Conservation (phyloP, 495 filamentous ascomycete genomes). For the Podospora pseudoanserina region DNA sequence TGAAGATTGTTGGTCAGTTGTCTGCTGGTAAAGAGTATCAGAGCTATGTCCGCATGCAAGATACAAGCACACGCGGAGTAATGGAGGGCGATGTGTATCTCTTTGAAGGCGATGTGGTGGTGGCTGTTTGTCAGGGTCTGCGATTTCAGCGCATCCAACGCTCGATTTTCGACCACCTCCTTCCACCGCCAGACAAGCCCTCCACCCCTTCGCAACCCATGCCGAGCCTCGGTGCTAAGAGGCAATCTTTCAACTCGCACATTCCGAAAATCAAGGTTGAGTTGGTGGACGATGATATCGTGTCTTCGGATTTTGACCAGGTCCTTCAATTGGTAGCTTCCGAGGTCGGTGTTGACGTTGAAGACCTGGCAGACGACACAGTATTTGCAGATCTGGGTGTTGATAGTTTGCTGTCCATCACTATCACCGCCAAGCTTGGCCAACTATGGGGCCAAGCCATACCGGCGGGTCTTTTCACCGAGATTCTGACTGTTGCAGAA, state of each 20-base stretch:
- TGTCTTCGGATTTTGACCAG: neutral
- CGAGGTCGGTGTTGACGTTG: slow-evolving; percentile 34
- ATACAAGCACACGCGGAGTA: slow-evolving; percentile 33
- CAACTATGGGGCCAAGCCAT: slow-evolving; percentile 43
- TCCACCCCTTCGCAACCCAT: no score
- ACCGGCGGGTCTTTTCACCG: slow-evolving; percentile 36
- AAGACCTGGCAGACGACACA: slow-evolving; percentile 22
- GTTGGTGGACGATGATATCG: neutral
- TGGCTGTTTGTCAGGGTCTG: slow-evolving; percentile 36
- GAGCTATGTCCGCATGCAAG: slow-evolving; percentile 54
- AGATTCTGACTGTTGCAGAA: slow-evolving; percentile 42
- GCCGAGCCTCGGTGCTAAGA: neutral
- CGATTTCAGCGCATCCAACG: slow-evolving; percentile 57
- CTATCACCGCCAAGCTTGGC: slow-evolving; percentile 37
- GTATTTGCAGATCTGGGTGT: slow-evolving; percentile 47
- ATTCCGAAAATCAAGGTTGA: neutral
- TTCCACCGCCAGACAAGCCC: slow-evolving; percentile 35
- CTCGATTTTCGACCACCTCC: slow-evolving; percentile 50
- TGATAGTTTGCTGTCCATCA: slow-evolving; percentile 49
- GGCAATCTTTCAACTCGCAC: neutral
- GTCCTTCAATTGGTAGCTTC: slow-evolving; percentile 14
- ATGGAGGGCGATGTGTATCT: slow-evolving; percentile 51
- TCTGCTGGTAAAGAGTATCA: slow-evolving; percentile 47
- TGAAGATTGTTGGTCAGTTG: slow-evolving; percentile 50
- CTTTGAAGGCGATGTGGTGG: slow-evolving; percentile 49